Evolutionary conservation across 2,329 filamentous ascomycete genomes (phyloP).

Genomic region (Scedosporium dehoogii): DNA sequence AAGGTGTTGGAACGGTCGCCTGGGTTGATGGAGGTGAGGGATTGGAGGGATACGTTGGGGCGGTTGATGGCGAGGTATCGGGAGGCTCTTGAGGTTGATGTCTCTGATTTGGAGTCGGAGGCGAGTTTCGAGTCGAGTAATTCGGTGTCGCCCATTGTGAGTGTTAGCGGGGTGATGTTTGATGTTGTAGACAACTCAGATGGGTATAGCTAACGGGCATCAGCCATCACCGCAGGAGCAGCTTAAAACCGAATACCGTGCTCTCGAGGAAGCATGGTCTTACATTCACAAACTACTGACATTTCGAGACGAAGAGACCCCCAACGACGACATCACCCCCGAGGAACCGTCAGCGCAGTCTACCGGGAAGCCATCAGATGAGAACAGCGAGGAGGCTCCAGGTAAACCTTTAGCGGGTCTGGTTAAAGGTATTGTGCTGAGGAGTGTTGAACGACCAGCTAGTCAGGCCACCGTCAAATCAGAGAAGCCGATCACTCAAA

Average conservation of each 20-base stretch:
- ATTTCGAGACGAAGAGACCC: slow-evolving; percentile 11
- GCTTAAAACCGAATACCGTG: not conserved
- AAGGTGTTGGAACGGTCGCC: slow-evolving; percentile 11
- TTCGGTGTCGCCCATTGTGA: not conserved
- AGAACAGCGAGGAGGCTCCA: not conserved
- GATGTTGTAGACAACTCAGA: not conserved
- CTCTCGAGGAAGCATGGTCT: not conserved
- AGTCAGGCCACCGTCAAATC: slow-evolving; percentile 28
- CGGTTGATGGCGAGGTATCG: not conserved
- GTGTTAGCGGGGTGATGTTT: not conserved
- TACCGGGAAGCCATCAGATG: not conserved
- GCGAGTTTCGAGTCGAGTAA: not conserved
- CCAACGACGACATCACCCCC: slow-evolving; percentile 2
- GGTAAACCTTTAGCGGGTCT: slow-evolving; percentile 20
- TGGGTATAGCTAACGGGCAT: not conserved
- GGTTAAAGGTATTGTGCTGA: slow-evolving; percentile 37
- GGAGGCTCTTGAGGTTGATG: not conserved
- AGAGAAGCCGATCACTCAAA: slow-evolving; percentile 25
- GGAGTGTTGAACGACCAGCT: slow-evolving; percentile 29
- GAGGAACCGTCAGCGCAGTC: slow-evolving; percentile 11
- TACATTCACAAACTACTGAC: not conserved
- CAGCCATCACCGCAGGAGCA: not conserved
- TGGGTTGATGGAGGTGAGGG: slow-evolving; percentile 23
- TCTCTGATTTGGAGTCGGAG: not conserved
- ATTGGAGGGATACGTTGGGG: slow-evolving; percentile 17